phyloP scores from a whole-genome alignment of 805 yeast species.

The Metschnikowia cubensis region DNA sequence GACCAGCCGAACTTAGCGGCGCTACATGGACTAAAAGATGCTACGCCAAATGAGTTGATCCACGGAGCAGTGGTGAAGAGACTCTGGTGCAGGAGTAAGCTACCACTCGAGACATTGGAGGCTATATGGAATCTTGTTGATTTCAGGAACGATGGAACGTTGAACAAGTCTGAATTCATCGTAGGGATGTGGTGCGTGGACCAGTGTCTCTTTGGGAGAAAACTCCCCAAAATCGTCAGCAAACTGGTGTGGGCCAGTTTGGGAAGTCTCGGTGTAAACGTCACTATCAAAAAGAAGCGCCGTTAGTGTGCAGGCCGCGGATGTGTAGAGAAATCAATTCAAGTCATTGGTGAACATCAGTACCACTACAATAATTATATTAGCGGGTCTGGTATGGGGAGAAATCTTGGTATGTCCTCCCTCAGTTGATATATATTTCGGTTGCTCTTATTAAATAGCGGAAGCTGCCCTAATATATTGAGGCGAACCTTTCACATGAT shows the following conservation, averaged over 20 bases:
- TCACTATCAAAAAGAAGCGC: slow-evolving; percentile 34
- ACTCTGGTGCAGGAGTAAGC: slow-evolving; percentile 75
- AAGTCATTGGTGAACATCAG: no score
- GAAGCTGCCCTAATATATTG: no score
- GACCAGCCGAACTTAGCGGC: slow-evolving; percentile 23
- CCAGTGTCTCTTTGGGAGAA: slow-evolving; percentile 91
- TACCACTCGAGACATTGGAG: slow-evolving; percentile 54
- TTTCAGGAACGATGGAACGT: slow-evolving; percentile 61
- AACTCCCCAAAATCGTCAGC: slow-evolving; percentile 69
- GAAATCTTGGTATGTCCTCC: no score
- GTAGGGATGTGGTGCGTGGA: slow-evolving; percentile 99
- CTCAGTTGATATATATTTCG: no score
- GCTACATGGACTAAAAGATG: slow-evolving; percentile 30
- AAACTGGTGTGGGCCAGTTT: slow-evolving; percentile 80
- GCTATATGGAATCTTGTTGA: slow-evolving; percentile 74
- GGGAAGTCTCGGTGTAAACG: slow-evolving; percentile 42
- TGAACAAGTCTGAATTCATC: slow-evolving; percentile 76
- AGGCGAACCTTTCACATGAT: no score
- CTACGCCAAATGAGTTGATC: slow-evolving; percentile 31
- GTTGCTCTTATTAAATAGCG: no score
- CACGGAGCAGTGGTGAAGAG: slow-evolving; percentile 68
- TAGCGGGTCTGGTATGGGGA: no score
- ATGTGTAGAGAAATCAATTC: no score
- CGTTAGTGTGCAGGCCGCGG: slow-evolving; percentile 8
- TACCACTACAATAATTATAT: no score